Evolutionary conservation across 805 yeast genomes (phyloP).

Genomic region (Candida nanaspora): DNA sequence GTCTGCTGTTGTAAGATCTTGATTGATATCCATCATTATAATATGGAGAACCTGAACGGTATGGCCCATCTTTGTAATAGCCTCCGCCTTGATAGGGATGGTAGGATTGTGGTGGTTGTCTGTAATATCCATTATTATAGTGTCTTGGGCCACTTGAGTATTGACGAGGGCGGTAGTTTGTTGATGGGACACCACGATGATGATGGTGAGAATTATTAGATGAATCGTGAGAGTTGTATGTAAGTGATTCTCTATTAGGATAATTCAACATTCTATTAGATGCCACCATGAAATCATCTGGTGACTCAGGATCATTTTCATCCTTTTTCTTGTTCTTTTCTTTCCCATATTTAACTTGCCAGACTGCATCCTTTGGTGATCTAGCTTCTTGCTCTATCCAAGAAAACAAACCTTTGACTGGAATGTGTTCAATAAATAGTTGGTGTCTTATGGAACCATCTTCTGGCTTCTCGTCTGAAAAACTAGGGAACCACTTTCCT

Average conservation of each 20-base stretch:
- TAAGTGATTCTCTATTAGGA: constrained; percentile 17
- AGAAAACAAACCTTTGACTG: constrained; percentile 35
- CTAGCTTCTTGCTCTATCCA: constrained; percentile 41
- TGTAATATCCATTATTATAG: not conserved
- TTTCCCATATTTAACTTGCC: constrained; percentile 33
- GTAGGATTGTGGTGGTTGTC: not conserved
- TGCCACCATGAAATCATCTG: constrained; percentile 19
- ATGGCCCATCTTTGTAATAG: not conserved
- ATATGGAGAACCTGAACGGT: no score
- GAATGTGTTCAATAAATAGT: constrained; percentile 35
- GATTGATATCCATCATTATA: no score
- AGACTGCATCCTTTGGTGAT: constrained; percentile 37
- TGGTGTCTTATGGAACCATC: constrained; percentile 17
- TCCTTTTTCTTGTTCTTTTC: constrained; percentile 23
- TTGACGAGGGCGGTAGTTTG: no score
- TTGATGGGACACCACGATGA: not conserved
- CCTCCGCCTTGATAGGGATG: not conserved
- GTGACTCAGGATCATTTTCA: constrained; percentile 7
- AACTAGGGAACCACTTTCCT: constrained; percentile 27
- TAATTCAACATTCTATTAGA: constrained; percentile 27
- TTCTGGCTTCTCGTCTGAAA: constrained; percentile 1
- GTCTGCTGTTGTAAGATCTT: no score
- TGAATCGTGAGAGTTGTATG: not conserved
- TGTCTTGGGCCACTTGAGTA: no score
- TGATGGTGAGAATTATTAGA: not conserved